phyloP scores from a whole-genome alignment of 805 yeast species.

The Myxozyma neotropica region DNA sequence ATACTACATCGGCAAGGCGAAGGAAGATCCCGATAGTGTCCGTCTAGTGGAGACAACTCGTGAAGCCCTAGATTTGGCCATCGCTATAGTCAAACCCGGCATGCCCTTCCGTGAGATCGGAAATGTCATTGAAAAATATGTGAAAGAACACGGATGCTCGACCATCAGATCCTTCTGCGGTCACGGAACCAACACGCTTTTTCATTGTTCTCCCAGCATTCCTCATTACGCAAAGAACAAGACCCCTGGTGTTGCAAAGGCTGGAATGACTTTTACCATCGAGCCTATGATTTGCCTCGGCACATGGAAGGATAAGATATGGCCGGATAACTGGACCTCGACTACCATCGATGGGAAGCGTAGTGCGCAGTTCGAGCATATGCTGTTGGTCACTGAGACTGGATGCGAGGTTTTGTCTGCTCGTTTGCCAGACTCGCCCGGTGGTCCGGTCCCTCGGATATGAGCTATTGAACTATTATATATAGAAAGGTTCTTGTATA shows the following conservation, averaged over 20 bases:
- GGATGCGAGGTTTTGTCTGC: constrained; percentile 91
- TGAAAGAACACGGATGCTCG: constrained; percentile 72
- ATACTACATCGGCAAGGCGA: constrained; percentile 90
- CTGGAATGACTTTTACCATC: constrained; percentile 95
- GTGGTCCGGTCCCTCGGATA: constrained; percentile 61
- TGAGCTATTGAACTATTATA: too few species aligned
- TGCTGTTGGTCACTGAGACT: constrained; percentile 85
- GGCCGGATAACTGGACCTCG: constrained; percentile 99
- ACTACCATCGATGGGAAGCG: constrained; percentile 85
- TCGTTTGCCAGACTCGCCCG: constrained; percentile 79
- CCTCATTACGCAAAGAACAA: constrained; percentile 95
- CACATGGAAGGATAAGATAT: constrained; percentile 70
- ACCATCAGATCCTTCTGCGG: constrained; percentile 92
- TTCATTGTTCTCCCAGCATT: constrained; percentile 90
- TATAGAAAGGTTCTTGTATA: too few species aligned
- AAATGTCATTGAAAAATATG: constrained; percentile 83
- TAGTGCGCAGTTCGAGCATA: constrained; percentile 96
- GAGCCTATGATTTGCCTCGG: constrained; percentile 97
- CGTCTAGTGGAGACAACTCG: constrained; percentile 90
- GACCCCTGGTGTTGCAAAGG: constrained; percentile 89
- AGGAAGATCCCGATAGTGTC: constrained; percentile 75
- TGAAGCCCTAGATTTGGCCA: constrained; percentile 83
- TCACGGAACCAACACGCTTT: constrained; percentile 83
- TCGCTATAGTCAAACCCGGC: constrained; percentile 87
- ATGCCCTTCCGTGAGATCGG: constrained; percentile 84